phyloP scores from a whole-genome alignment of 768 basidiomycete species.

The Amanita muscaria region DNA sequence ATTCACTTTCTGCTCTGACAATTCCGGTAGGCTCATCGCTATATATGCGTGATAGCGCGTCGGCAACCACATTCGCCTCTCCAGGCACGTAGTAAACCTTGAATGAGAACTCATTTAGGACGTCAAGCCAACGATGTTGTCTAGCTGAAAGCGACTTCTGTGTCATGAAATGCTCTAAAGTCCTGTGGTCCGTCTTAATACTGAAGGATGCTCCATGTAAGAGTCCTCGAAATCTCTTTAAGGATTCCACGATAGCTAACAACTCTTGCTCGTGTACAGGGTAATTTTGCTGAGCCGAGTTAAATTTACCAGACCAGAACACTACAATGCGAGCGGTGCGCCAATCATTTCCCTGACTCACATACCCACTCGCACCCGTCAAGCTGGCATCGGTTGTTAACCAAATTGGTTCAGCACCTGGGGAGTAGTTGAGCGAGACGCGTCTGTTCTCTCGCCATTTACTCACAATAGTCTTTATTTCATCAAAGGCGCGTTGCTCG shows the following conservation, averaged over 20 bases:
- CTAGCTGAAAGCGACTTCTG: constrained; percentile 24
- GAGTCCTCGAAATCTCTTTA: constrained; percentile 22
- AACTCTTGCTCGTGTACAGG: constrained; percentile 32
- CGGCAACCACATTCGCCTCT: constrained; percentile 22
- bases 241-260: constrained; percentile 27
- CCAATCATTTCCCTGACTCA: constrained; percentile 22
- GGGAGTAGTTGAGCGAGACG: constrained; percentile 14
- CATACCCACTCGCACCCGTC: constrained; percentile 19
- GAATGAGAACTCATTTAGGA: too few relatives aligned
- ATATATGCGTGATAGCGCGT: constrained; percentile 17
- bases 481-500: constrained; percentile 23
- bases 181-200: constrained; percentile 27
- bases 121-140: constrained; percentile 23
- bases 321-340: constrained; percentile 23
- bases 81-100: too few relatives aligned
- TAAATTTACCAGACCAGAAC: constrained; percentile 27
- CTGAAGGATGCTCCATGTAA: constrained; percentile 21
- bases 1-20: too few relatives aligned
- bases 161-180: constrained; percentile 17
- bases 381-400: constrained; percentile 24
- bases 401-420: constrained; percentile 15
- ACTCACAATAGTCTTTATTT: constrained; percentile 18
- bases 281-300: constrained; percentile 27
- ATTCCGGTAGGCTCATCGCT: too few relatives aligned
- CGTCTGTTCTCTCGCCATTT: constrained; percentile 15